Evolutionary conservation across 2,329 filamentous ascomycete species (phyloP), one percentile per base, ranked within the genome.

Genomic region (Albifimbria verrucaria): DNA sequence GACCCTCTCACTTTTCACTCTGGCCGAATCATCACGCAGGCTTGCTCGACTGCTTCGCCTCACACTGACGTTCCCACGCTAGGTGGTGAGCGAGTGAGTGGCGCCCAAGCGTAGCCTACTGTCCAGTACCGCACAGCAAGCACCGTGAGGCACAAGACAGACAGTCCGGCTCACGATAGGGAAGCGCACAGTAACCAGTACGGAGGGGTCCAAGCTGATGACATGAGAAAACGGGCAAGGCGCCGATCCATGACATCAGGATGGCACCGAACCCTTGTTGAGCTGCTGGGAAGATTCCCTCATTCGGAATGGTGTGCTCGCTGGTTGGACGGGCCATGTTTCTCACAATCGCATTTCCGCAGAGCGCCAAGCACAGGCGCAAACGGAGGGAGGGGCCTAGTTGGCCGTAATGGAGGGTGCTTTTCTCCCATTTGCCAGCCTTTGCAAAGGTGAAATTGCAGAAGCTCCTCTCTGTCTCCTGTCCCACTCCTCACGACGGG

Each of bases 191-290:
- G 18, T 12, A 17, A n/a, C 32, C 32, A n/a, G 32, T 39, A 7
- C 18, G 15, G 12, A n/a, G 18, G 32, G 32, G 32, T 39, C 32
- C 32, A 39, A 39, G 32, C 32, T 39, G 32, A 39, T 12, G 42
- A 44, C 18, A 15, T 15, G 4, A 20, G n/a, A 21, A 44, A 44
- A 7, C 15, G 18, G 22, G 22, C 22, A 25, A 25, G 9, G 21
- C 44, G 21, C 44, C 44, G 44, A 47, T 47, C 44, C 44, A 47
- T 47, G 44, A 47, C 44, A 47, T 47, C 44, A 47, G 21, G 21
- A 24, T 15, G 21, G 44, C 44, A 10, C 11, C 12, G 44, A 25
- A 47, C 44, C 44, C 44, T 25, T 47, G 44, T 39, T 39, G 32
- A 39, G 32, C 32, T 17, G 32, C 32, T 15, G 4, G 32, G 4